Evolutionary conservation across 345 rosid genomes (phyloP).

Genomic region (Excoecaria cochinchinensis): DNA sequence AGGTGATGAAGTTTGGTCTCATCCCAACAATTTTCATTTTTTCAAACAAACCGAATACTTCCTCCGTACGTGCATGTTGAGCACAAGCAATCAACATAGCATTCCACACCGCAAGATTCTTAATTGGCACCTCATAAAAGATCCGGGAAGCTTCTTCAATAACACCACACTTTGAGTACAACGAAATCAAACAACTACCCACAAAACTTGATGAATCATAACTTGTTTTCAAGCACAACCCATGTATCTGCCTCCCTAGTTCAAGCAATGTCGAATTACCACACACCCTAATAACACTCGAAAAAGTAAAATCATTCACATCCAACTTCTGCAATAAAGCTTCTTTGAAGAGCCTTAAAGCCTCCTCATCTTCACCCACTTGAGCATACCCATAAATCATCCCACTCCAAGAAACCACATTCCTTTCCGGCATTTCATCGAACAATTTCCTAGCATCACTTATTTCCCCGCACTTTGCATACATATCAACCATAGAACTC

Average conservation of each 20-base stretch:
- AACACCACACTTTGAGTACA: constrained; percentile 78
- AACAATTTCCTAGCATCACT: constrained; percentile 61
- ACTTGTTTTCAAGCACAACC: constrained; percentile 68
- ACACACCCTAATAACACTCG: constrained; percentile 74
- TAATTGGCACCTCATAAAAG: constrained; percentile 50
- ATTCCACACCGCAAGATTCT: constrained; percentile 86
- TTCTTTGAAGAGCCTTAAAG: constrained; percentile 62
- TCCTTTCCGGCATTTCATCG: constrained; percentile 78
- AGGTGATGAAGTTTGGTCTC: constrained; percentile 81
- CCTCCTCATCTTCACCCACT: constrained; percentile 67
- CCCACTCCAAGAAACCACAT: constrained; percentile 94
- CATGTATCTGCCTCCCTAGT: constrained; percentile 85
- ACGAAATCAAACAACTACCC: constrained; percentile 73
- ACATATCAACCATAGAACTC: constrained; percentile 86
- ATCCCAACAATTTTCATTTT: constrained; percentile 51
- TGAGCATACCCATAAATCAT: constrained; percentile 86
- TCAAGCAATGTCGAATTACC: constrained; percentile 68
- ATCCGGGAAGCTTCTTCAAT: constrained; percentile 59
- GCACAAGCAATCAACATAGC: constrained; percentile 86
- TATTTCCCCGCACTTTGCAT: constrained; percentile 66
- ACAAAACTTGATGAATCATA: constrained; percentile 67
- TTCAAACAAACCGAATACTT: constrained; percentile 54
- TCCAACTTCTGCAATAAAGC: constrained; percentile 51
- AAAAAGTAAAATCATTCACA: constrained; percentile 81
- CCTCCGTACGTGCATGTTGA: constrained; percentile 56